Percentiles rank a stretch among this genome's conserved stretches.
These are phyloP conservation scores for Dovyalis caffra DNA, from an alignment of 345 rosid species.

Conservation along the genomic window DNA sequence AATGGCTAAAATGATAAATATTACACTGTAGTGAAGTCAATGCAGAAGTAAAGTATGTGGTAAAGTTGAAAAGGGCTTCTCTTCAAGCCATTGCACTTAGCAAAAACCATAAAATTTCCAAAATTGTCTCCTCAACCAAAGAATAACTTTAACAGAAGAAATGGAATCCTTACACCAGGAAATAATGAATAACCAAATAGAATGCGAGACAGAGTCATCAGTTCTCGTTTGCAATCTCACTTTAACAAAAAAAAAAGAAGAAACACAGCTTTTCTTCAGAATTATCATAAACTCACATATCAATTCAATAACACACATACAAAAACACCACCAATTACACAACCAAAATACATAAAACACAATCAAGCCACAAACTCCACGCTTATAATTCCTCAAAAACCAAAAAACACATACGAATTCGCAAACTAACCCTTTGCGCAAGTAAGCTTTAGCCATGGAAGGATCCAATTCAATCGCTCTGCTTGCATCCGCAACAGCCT, in stretches of 20 bases:
- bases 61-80: too few relatives aligned
- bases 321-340: not conserved
- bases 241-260: not conserved
- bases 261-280: not conserved
- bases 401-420: not conserved
- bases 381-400: not conserved
- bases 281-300: not conserved
- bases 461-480: constrained; percentile 76
- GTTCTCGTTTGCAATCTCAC: not conserved
- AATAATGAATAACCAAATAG: not conserved
- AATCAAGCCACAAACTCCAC: not conserved
- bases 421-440: constrained; percentile 71
- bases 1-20: too few relatives aligned
- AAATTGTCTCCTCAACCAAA: too few relatives aligned
- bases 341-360: not conserved
- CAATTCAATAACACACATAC: not conserved
- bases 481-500: constrained; percentile 80
- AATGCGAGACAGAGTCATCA: not conserved
- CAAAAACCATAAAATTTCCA: too few relatives aligned
- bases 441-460: constrained; percentile 66
- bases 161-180: not conserved
- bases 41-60: too few relatives aligned
- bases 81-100: too few relatives aligned
- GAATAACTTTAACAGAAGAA: too few relatives aligned
- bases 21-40: too few relatives aligned